A percentile compares a stretch with the other conserved stretches of the same genome.
These are phyloP conservation scores for Suillus subluteus DNA, from an alignment of 768 basidiomycete genomes.

Conservation along the genomic window DNA sequence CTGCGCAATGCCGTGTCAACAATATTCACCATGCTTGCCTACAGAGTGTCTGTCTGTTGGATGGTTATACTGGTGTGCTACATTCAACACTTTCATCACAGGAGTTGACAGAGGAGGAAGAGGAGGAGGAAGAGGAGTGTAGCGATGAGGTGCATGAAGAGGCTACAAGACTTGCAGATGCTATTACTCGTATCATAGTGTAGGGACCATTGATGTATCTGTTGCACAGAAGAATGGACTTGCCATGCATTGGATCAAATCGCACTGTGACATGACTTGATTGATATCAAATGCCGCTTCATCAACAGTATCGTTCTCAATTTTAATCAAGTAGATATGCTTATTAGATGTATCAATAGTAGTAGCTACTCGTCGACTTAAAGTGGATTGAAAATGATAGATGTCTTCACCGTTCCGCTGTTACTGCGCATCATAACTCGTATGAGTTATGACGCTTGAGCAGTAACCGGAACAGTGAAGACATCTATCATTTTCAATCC, in stretches of 20 bases:
- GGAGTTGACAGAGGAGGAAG: background rate
- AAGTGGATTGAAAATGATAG: too few species aligned
- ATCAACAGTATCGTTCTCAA: too few species aligned
- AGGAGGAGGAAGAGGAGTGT: background rate
- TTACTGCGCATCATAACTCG: too few species aligned
- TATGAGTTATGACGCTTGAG: too few species aligned
- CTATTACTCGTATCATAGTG: background rate
- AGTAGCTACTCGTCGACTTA: too few species aligned
- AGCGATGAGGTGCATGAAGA: background rate
- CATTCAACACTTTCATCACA: background rate
- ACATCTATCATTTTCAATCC: too few species aligned
- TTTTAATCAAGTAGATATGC: too few species aligned
- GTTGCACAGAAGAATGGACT: background rate
- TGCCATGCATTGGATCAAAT: background rate
- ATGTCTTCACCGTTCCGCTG: too few species aligned
- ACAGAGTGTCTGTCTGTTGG: background rate
- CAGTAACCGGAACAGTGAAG: too few species aligned
- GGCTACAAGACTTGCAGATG: background rate
- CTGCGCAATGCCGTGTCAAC: slow-evolving; percentile 1
- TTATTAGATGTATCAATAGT: too few species aligned
- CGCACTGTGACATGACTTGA: background rate
- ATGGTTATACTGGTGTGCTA: background rate
- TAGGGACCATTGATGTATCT: background rate
- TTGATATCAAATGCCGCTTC: too few species aligned
- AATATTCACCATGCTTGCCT: background rate